A percentile compares a stretch with the other conserved stretches of the same genome.
Conservation (phyloP, 345 rosid species). For the Triadica sebifera region DNA sequence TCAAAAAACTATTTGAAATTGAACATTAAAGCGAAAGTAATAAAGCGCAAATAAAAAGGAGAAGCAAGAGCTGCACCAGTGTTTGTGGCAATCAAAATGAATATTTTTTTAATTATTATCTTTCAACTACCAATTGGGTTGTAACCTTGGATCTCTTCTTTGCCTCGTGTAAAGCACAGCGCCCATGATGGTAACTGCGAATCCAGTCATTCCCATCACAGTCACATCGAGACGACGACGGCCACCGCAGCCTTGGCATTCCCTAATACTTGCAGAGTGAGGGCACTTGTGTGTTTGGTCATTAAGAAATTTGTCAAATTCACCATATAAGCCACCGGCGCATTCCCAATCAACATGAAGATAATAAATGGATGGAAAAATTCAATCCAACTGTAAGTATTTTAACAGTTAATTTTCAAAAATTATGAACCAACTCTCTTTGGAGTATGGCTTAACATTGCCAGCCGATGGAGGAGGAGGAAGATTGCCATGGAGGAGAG, state of each 20-base stretch:
- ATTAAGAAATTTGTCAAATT: slow-evolving; percentile 93
- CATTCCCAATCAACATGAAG: slow-evolving; percentile 77
- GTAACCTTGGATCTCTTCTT: slow-evolving; percentile 94
- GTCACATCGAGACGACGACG: slow-evolving; percentile 88
- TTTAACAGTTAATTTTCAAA: too few species aligned
- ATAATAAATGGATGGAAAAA: slow-evolving; percentile 59
- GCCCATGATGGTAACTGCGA: slow-evolving; percentile 87
- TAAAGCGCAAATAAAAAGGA: slow-evolving; percentile 31
- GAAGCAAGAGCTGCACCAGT: slow-evolving; percentile 37
- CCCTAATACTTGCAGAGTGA: slow-evolving; percentile 94
- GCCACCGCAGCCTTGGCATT: slow-evolving; percentile 99
- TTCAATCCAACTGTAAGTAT: too few species aligned
- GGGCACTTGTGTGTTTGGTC: slow-evolving; percentile 96
- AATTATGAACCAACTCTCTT: too few species aligned
- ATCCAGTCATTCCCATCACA: slow-evolving; percentile 86
- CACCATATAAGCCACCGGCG: slow-evolving; percentile 94
- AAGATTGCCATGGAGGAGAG: too few species aligned
- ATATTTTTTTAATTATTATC: slow-evolving; percentile 2
- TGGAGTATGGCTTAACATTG: too few species aligned
- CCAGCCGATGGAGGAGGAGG: too few species aligned
- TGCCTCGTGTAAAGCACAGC: slow-evolving; percentile 97
- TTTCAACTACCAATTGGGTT: slow-evolving; percentile 28
- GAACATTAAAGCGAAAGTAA: slow-evolving; percentile 26
- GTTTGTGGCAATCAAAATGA: slow-evolving; percentile 41
- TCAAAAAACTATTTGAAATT: slow-evolving; percentile 24